phyloP scores from a whole-genome alignment of 495 filamentous ascomycete species.

The Aspergillus wentii region DNA sequence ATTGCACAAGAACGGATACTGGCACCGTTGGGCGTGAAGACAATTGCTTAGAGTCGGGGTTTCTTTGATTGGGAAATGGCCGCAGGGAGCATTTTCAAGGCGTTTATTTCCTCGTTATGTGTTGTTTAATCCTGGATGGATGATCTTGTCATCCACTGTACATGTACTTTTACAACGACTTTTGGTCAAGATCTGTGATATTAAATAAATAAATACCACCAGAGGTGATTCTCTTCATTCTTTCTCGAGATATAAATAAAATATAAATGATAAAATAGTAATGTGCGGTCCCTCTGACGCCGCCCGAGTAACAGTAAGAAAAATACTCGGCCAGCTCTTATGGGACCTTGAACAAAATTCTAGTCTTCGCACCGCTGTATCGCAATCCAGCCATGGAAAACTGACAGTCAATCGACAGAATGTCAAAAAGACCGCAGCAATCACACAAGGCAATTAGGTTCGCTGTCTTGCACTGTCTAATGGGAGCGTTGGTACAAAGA shows the following conservation, averaged over 20 bases:
- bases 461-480: constrained; percentile 87
- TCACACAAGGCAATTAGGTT: constrained; percentile 33
- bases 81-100: constrained; percentile 38
- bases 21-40: constrained; percentile 41
- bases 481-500: constrained; percentile 61
- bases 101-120: constrained; percentile 28
- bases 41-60: constrained; percentile 17
- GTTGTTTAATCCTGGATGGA: constrained; percentile 14
- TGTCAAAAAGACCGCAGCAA: constrained; percentile 52
- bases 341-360: constrained; percentile 59
- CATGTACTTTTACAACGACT: constrained; percentile 19
- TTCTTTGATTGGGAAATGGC: constrained; percentile 18
- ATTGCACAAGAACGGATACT: constrained; percentile 76
- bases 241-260: constrained; percentile 1
- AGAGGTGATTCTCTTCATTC: constrained; percentile 1
- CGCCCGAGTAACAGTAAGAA: constrained; percentile 66
- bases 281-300: constrained; percentile 89
- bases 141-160: constrained; percentile 13
- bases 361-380: constrained; percentile 79
- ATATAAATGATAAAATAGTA: constrained; percentile 6
- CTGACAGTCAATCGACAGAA: constrained; percentile 60
- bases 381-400: constrained; percentile 70
- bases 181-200: constrained; percentile 11
- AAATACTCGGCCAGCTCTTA: constrained; percentile 88
- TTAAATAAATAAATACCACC: constrained; percentile 11